Conservation (phyloP, 257 asterid species). For the Ilex aquifolium region DNA sequence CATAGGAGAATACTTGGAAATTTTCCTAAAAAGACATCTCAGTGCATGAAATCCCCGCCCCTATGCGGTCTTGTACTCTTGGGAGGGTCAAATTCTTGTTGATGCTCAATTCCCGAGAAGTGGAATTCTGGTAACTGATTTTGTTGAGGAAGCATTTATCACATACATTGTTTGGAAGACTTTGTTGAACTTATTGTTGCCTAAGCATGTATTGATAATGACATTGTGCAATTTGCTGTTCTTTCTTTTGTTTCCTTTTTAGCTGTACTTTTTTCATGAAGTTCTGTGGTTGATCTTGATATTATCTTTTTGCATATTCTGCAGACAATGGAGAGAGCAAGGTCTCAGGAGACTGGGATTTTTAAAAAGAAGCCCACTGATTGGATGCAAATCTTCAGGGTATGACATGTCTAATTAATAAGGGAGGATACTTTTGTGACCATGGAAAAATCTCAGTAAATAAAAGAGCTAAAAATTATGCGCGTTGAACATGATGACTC, state of each 20-base stretch:
- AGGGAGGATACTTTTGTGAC: background rate
- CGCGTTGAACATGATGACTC: background rate
- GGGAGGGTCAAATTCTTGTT: too few relatives aligned
- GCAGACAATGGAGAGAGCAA: slow-evolving; percentile 92
- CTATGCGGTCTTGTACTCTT: too few relatives aligned
- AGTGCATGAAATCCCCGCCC: too few relatives aligned
- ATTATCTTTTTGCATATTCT: slow-evolving; percentile 12
- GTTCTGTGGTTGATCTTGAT: background rate
- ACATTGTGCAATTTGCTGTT: background rate
- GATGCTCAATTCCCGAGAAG: background rate
- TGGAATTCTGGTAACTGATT: background rate
- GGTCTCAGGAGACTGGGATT: slow-evolving; percentile 75
- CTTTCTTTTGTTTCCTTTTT: background rate
- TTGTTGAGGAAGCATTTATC: background rate
- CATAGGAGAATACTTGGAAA: background rate
- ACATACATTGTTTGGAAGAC: background rate
- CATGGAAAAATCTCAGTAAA: background rate
- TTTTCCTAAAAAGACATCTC: too few relatives aligned
- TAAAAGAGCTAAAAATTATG: background rate
- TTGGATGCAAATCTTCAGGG: slow-evolving; percentile 87
- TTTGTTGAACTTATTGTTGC: background rate
- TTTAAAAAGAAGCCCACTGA: slow-evolving; percentile 86
- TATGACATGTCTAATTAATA: slow-evolving; percentile 15
- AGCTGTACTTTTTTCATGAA: background rate
- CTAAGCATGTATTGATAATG: background rate